These are phyloP conservation scores for Striga asiatica DNA, from an alignment of 257 asterid species.

Conservation along the genomic window DNA sequence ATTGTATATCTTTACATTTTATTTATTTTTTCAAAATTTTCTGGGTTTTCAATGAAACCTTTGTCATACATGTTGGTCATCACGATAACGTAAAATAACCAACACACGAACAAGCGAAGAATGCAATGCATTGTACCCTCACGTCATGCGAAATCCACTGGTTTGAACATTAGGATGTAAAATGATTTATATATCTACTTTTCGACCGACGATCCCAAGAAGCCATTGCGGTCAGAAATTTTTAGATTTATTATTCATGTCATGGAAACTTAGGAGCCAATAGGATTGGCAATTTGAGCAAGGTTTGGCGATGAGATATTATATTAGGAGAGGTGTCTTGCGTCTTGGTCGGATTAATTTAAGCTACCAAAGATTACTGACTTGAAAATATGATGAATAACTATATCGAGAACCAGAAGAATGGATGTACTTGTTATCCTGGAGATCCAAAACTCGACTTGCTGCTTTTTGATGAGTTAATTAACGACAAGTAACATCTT, in stretches of 20 bases:
- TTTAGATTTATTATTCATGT: not conserved
- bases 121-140: constrained; percentile 3
- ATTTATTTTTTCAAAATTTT: constrained; percentile 16
- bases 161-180: no score
- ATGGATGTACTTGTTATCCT: not conserved
- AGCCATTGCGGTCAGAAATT: constrained; percentile 7
- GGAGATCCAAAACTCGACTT: not conserved
- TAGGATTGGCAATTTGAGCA: constrained; percentile 3
- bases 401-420: constrained; percentile 3
- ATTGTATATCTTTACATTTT: constrained; percentile 18
- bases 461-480: not conserved
- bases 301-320: constrained; percentile 1
- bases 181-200: not conserved
- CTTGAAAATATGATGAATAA: not conserved
- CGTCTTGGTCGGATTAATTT: no score
- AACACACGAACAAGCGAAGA: constrained; percentile 1
- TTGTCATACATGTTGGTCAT: constrained; percentile 15
- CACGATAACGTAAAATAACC: constrained; percentile 12
- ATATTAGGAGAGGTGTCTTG: constrained; percentile 1
- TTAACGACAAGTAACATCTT: not conserved
- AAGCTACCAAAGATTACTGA: not conserved
- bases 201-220: not conserved
- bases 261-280: not conserved
- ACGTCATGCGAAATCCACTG: no score
- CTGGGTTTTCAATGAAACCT: no score